These are phyloP conservation scores for Pseudovirgaria hyperparasitica DNA, from an alignment of 2,329 filamentous ascomycete genomes.

Conservation along the genomic window DNA sequence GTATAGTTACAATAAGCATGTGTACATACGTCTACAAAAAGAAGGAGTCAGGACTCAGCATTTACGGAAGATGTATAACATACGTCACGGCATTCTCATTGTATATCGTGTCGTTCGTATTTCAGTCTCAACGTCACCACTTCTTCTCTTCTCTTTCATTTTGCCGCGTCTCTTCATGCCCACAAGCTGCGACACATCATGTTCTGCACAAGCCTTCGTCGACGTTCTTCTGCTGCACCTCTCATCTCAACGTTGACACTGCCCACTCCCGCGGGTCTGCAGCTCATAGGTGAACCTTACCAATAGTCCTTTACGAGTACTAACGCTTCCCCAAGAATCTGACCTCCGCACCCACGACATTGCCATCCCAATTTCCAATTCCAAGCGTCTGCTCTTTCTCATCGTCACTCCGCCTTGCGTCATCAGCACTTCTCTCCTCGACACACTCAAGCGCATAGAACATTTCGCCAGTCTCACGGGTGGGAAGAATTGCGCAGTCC, in stretches of 20 bases:
- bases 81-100: too few species aligned
- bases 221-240: conserved; percentile 24
- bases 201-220: conserved; percentile 30
- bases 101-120: too few species aligned
- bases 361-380: conserved; percentile 1
- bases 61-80: too few species aligned
- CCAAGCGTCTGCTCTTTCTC: conserved; percentile 2
- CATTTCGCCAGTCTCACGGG: conserved; percentile 3
- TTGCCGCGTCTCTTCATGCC: too few species aligned
- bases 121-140: background rate
- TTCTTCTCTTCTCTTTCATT: conserved; percentile 1
- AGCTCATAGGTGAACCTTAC: conserved; percentile 16
- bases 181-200: conserved; percentile 7
- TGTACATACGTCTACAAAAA: too few species aligned
- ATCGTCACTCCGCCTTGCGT: conserved; percentile 3
- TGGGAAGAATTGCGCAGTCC: conserved; percentile 1
- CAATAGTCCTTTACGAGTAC: background rate
- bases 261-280: conserved; percentile 9
- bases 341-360: conserved; percentile 4
- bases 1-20: too few species aligned
- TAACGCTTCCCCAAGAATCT: conserved; percentile 1
- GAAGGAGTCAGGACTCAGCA: too few species aligned
- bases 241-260: conserved; percentile 24
- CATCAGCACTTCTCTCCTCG: background rate
- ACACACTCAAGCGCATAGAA: conserved; percentile 3